Percentiles rank a stretch among this genome's conserved stretches.
These are phyloP conservation scores for Pseudopediastrum boryanum DNA, from an alignment of 139 green algal genomes.

Conservation along the genomic window DNA sequence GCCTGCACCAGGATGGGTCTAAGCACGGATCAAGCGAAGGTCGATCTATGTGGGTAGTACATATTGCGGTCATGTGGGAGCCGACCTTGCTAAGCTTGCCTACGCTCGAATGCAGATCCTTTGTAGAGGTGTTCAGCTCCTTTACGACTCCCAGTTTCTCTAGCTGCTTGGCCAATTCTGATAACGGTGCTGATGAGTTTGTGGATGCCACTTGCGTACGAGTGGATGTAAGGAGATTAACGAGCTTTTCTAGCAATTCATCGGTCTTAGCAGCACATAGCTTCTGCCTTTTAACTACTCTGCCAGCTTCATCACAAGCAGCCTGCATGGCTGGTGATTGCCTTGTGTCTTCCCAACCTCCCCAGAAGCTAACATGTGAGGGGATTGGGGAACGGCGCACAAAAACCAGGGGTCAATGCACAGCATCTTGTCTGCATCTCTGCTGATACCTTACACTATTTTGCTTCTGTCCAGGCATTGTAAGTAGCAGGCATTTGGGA, in stretches of 20 bases:
- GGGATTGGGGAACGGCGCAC: too few relatives aligned
- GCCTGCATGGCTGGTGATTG: slow-evolving; percentile 38
- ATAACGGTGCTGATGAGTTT: slow-evolving; percentile 1
- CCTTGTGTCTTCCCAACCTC: too few relatives aligned
- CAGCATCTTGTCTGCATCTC: not conserved
- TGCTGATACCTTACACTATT: too few relatives aligned
- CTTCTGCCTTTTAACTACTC: slow-evolving; percentile 79
- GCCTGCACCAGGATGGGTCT: slow-evolving; percentile 52
- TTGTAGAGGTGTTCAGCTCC: slow-evolving; percentile 63
- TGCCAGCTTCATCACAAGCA: slow-evolving; percentile 61
- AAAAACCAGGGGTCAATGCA: not conserved
- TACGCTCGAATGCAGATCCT: slow-evolving; percentile 80
- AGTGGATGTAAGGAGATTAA: slow-evolving; percentile 30
- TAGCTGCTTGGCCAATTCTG: slow-evolving; percentile 34
- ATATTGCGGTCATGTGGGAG: not conserved
- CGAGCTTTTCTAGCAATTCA: slow-evolving; percentile 51
- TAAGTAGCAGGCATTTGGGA: too few relatives aligned
- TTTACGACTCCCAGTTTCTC: slow-evolving; percentile 34
- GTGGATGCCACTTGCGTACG: slow-evolving; percentile 1
- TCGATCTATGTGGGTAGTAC: not conserved
- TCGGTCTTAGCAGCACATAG: slow-evolving; percentile 50
- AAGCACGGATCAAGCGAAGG: not conserved
- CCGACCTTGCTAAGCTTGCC: slow-evolving; percentile 80
- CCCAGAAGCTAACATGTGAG: too few relatives aligned
- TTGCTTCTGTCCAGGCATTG: too few relatives aligned